phyloP scores from a whole-genome alignment of 1,284 basidiomycete genomes.

The Ceratobasidium sp. region DNA sequence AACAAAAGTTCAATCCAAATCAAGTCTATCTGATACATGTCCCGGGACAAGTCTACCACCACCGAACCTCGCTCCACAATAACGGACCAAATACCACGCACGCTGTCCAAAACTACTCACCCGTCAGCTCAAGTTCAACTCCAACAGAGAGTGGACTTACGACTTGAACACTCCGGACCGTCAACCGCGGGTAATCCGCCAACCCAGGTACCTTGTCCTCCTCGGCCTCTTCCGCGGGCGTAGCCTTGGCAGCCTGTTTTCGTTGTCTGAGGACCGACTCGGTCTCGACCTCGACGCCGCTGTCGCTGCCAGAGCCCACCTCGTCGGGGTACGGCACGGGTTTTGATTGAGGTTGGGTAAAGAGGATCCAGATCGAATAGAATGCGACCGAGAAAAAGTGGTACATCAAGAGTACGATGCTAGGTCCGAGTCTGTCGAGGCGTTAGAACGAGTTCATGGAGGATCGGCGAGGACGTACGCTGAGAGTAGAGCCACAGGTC shows the following conservation, averaged over 20 bases:
- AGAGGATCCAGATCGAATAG: conserved; percentile 88
- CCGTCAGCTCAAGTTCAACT: not conserved
- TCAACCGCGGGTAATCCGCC: conserved; percentile 65
- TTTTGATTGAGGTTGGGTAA: conserved; percentile 66
- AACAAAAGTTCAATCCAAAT: too few relatives aligned
- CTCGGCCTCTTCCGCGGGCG: not conserved
- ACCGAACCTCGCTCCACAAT: conserved; percentile 81
- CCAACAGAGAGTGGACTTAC: conserved; percentile 56
- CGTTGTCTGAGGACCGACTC: not conserved
- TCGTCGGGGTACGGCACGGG: conserved; percentile 26
- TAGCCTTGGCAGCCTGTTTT: conserved; percentile 16
- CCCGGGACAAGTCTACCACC: conserved; percentile 55
- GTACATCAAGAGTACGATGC: conserved; percentile 77
- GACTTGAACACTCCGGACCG: conserved; percentile 60
- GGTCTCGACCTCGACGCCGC: conserved; percentile 22
- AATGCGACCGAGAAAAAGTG: conserved; percentile 98
- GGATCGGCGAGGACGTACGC: conserved; percentile 24
- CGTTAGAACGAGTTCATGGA: not conserved
- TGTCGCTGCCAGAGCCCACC: conserved; percentile 19
- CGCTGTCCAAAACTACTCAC: conserved; percentile 80
- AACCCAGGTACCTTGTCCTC: conserved; percentile 52
- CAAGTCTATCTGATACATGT: too few relatives aligned
- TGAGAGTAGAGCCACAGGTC: conserved; percentile 86
- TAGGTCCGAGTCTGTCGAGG: conserved; percentile 72
- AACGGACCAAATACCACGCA: conserved; percentile 85